A percentile compares a stretch with the other conserved stretches of the same genome.
Conservation (phyloP, 495 filamentous ascomycete species). For the Daldinia loculata region DNA sequence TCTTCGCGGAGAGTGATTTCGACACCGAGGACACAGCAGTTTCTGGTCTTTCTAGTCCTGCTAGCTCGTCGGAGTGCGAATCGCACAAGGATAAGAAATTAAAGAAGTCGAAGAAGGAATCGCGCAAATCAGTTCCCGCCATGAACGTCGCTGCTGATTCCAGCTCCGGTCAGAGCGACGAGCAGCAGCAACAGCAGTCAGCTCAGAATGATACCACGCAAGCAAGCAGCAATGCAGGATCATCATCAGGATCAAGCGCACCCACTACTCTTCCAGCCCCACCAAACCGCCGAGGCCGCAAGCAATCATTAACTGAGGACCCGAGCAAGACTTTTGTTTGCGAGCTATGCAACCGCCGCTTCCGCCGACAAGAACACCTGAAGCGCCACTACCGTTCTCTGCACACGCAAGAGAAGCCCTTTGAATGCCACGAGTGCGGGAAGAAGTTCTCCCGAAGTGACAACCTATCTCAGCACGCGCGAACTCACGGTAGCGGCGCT, state of each 20-base stretch:
- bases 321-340: slow-evolving; percentile 99
- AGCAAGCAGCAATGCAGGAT: slow-evolving; percentile 34
- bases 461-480: slow-evolving; percentile 94
- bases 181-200: slow-evolving; percentile 47
- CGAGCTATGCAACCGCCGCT: slow-evolving; percentile 92
- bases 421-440: slow-evolving; percentile 95
- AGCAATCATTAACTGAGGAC: slow-evolving; percentile 98
- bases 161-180: slow-evolving; percentile 50
- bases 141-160: slow-evolving; percentile 58
- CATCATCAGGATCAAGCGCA: slow-evolving; percentile 36
- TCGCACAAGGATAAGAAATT: slow-evolving; percentile 70
- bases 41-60: slow-evolving; percentile 58
- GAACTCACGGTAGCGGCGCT: slow-evolving; percentile 90
- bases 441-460: slow-evolving; percentile 99
- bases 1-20: slow-evolving; percentile 77
- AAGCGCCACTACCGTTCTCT: slow-evolving; percentile 99
- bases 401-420: slow-evolving; percentile 98
- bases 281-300: slow-evolving; percentile 92
- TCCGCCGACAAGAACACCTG: slow-evolving; percentile 98
- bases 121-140: slow-evolving; percentile 51
- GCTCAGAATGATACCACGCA: slow-evolving; percentile 44
- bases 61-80: slow-evolving; percentile 56
- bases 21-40: slow-evolving; percentile 74
- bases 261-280: slow-evolving; percentile 63
- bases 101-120: slow-evolving; percentile 64